These are phyloP conservation scores for Fusarium subtropicale DNA, from an alignment of 2,329 filamentous ascomycete genomes.

Conservation along the genomic window DNA sequence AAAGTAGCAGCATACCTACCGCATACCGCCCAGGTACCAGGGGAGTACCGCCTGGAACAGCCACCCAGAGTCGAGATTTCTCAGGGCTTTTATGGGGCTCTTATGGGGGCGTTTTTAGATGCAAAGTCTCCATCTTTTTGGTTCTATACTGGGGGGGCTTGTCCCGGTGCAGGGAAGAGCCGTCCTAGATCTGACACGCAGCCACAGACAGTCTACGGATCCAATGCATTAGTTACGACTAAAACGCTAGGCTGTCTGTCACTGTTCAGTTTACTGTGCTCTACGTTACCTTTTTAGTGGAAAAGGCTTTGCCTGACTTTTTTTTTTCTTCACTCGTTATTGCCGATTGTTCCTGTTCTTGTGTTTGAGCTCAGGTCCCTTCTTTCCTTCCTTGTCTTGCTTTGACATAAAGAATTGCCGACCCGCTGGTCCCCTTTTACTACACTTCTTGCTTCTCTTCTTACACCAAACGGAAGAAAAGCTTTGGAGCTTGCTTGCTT, in stretches of 20 bases:
- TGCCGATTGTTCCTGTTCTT: slow-evolving; percentile 22
- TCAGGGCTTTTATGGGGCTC: slow-evolving; percentile 19
- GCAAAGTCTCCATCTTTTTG: slow-evolving; percentile 27
- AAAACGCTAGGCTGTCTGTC: slow-evolving; percentile 20
- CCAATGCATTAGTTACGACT: not conserved
- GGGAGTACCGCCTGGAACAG: slow-evolving; percentile 28
- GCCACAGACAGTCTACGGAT: slow-evolving; percentile 30
- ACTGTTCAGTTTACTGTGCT: slow-evolving; percentile 36
- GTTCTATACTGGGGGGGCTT: slow-evolving; percentile 26
- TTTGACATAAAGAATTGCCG: slow-evolving; percentile 31
- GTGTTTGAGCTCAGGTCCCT: slow-evolving; percentile 14
- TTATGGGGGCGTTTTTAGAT: not conserved
- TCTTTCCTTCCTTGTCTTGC: slow-evolving; percentile 3
- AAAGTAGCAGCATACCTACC: slow-evolving; percentile 35
- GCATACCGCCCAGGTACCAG: slow-evolving; percentile 30
- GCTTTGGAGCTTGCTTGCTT: slow-evolving; percentile 21
- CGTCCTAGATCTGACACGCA: slow-evolving; percentile 49
- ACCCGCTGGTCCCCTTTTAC: slow-evolving; percentile 22
- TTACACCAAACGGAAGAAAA: slow-evolving; percentile 9
- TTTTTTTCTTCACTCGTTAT: slow-evolving; percentile 16
- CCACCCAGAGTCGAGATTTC: slow-evolving; percentile 36
- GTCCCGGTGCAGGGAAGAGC: slow-evolving; percentile 44
- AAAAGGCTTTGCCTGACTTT: slow-evolving; percentile 33
- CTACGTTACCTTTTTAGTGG: slow-evolving; percentile 22
- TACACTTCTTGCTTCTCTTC: slow-evolving; percentile 17